A percentile compares a stretch with the other conserved stretches of the same genome.
These are phyloP conservation scores for Royoungia palumana DNA, from an alignment of 768 basidiomycete genomes.

Conservation along the genomic window DNA sequence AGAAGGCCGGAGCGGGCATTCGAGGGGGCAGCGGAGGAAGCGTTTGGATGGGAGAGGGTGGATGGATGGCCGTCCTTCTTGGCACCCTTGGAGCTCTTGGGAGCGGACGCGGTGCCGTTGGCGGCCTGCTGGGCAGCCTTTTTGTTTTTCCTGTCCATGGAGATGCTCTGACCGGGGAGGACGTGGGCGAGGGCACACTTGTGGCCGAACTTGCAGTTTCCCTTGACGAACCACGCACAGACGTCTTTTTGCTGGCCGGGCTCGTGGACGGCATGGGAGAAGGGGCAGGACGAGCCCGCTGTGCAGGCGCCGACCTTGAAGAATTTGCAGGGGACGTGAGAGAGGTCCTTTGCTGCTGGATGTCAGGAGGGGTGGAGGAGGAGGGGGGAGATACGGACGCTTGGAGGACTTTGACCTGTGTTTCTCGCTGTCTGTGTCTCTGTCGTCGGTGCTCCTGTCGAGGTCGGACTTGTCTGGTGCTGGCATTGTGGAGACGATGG, in stretches of 20 bases:
- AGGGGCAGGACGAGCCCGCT: constrained; percentile 92
- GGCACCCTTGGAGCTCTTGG: constrained; percentile 23
- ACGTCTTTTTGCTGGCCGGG: constrained; percentile 78
- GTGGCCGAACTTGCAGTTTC: constrained; percentile 78
- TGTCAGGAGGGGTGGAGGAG: neutral
- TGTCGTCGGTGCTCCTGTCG: constrained; percentile 12
- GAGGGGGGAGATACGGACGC: constrained; percentile 20
- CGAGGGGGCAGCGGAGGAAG: constrained; percentile 3
- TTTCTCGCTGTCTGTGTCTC: constrained; percentile 24
- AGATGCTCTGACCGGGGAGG: constrained; percentile 89
- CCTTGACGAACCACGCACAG: constrained; percentile 91
- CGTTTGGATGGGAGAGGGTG: constrained; percentile 14
- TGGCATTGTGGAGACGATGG: constrained; percentile 11
- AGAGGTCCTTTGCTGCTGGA: constrained; percentile 75
- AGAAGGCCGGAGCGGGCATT: constrained; percentile 26
- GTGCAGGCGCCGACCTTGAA: constrained; percentile 93
- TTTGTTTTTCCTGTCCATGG: constrained; percentile 98
- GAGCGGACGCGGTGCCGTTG: constrained; percentile 37
- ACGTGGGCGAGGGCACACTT: constrained; percentile 94
- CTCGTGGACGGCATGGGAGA: constrained; percentile 76
- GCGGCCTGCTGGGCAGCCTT: constrained; percentile 77
- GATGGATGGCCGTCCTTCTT: constrained; percentile 36
- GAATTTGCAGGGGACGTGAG: constrained; percentile 98
- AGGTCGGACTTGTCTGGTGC: constrained; percentile 21
- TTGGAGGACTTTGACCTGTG: constrained; percentile 30